These are phyloP conservation scores for Cytospora leucostoma DNA, from an alignment of 2,329 filamentous ascomycete genomes.

Conservation along the genomic window DNA sequence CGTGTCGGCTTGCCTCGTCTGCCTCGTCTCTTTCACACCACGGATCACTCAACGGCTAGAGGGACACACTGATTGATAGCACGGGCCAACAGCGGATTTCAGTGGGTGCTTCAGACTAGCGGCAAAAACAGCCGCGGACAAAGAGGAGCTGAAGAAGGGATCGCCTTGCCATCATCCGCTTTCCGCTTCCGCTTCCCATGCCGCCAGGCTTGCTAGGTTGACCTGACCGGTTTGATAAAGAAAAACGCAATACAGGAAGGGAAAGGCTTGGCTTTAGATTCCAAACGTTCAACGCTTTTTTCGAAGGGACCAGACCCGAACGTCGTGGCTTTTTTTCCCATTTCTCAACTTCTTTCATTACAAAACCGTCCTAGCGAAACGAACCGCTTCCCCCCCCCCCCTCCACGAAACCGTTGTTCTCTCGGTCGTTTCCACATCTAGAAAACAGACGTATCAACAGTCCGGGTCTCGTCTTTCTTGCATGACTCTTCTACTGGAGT, in stretches of 20 bases:
- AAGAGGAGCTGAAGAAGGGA: slow-evolving; percentile 14
- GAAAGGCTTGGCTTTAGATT: background rate
- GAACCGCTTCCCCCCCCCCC: background rate
- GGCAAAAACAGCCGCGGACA: slow-evolving; percentile 17
- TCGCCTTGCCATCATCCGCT: background rate
- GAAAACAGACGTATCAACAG: slow-evolving; percentile 12
- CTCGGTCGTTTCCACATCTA: slow-evolving; percentile 11
- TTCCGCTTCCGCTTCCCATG: no score
- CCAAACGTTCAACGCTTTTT: background rate
- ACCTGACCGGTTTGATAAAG: background rate
- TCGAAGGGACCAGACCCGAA: background rate
- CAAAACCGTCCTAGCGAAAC: background rate
- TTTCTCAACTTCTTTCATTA: background rate
- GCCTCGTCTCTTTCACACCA: slow-evolving; percentile 9
- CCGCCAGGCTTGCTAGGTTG: no score
- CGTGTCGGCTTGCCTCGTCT: slow-evolving; percentile 7
- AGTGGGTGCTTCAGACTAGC: slow-evolving; percentile 18
- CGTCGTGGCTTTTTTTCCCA: background rate
- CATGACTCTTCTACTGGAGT: slow-evolving; percentile 21
- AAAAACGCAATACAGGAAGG: background rate
- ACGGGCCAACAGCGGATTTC: slow-evolving; percentile 18
- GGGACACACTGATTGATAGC: slow-evolving; percentile 12
- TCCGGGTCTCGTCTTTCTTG: slow-evolving; percentile 6
- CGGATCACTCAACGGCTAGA: slow-evolving; percentile 17
- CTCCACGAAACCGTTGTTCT: slow-evolving; percentile 2